A percentile compares a stretch with the other conserved stretches of the same genome.
Evolutionary conservation across 257 asterid genomes (phyloP).

Genomic region (Solanum megistacrolobum): DNA sequence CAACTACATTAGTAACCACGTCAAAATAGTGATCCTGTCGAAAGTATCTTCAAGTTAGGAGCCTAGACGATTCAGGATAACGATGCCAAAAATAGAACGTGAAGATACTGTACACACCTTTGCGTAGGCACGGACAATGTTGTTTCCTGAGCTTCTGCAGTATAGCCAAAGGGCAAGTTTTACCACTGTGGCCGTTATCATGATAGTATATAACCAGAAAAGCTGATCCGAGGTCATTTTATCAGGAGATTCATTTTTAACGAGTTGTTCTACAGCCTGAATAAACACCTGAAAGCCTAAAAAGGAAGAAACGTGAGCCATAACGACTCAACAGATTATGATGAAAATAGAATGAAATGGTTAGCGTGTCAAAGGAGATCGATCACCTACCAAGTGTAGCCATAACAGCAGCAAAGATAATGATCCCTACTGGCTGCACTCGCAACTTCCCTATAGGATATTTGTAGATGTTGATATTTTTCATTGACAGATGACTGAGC

Average conservation of each 20-base stretch:
- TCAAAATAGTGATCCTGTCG: slow-evolving; percentile 87
- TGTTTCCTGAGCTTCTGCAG: slow-evolving; percentile 75
- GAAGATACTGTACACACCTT: slow-evolving; percentile 34
- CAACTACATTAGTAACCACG: slow-evolving; percentile 82
- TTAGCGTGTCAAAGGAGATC: not conserved
- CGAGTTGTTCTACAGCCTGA: slow-evolving; percentile 65
- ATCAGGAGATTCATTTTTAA: slow-evolving; percentile 35
- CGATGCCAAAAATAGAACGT: not conserved
- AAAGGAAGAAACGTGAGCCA: not conserved
- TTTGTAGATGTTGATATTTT: slow-evolving; percentile 66
- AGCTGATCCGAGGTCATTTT: slow-evolving; percentile 52
- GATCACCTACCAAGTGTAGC: slow-evolving; percentile 73
- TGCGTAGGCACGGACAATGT: slow-evolving; percentile 87
- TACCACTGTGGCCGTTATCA: slow-evolving; percentile 64
- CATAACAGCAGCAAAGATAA: slow-evolving; percentile 88
- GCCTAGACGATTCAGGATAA: not conserved
- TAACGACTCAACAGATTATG: not conserved
- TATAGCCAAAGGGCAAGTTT: slow-evolving; percentile 83
- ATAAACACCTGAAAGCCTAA: slow-evolving; percentile 85
- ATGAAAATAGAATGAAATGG: not conserved
- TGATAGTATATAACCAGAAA: slow-evolving; percentile 66
- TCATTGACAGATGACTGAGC: slow-evolving; percentile 82
- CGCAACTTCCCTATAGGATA: slow-evolving; percentile 93
- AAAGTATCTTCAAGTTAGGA: slow-evolving; percentile 5
- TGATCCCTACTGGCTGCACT: slow-evolving; percentile 94